These are phyloP conservation scores for Cadophora malorum DNA, from an alignment of 2,329 filamentous ascomycete species.

Conservation along the genomic window DNA sequence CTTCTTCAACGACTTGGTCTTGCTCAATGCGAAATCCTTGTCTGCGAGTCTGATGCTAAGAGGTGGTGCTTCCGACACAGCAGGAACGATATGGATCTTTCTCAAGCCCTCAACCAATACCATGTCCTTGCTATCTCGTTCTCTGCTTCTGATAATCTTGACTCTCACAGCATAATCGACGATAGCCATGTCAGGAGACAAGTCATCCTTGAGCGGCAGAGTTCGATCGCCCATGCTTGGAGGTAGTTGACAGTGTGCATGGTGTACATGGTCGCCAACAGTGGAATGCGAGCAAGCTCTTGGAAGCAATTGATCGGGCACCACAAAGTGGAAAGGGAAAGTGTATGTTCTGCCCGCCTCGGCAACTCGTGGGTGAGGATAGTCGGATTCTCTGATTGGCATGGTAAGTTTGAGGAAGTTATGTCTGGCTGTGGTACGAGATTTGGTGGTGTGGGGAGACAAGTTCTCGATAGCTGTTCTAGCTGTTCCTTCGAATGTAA, in stretches of 20 bases:
- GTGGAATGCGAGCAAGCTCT: constrained; percentile 40
- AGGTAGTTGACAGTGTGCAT: constrained; percentile 43
- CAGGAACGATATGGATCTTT: constrained; percentile 42
- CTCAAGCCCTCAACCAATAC: constrained; percentile 37
- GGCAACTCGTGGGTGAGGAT: constrained; percentile 42
- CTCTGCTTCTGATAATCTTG: constrained; percentile 38
- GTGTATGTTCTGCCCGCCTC: constrained; percentile 43
- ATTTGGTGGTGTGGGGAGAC: constrained; percentile 36
- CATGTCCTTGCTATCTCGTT: constrained; percentile 34
- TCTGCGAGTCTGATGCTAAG: constrained; percentile 37
- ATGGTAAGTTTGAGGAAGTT: constrained; percentile 45
- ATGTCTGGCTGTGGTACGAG: constrained; percentile 41
- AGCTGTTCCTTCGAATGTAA: constrained; percentile 42
- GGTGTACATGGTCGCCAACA: constrained; percentile 39
- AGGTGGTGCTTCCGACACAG: constrained; percentile 41
- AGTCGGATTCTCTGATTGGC: constrained; percentile 42
- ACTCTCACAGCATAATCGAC: constrained; percentile 42
- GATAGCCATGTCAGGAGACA: constrained; percentile 43
- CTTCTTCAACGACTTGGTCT: constrained; percentile 43
- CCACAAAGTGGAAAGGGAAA: constrained; percentile 45
- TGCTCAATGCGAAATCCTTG: constrained; percentile 39
- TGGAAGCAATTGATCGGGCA: constrained; percentile 44
- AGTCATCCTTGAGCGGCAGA: constrained; percentile 37
- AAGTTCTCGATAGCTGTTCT: constrained; percentile 43
- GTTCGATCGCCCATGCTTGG: constrained; percentile 43